Base-by-base conservation (phyloP, 2,329 filamentous ascomycete species). In the Beauveria medogensis region DNA sequence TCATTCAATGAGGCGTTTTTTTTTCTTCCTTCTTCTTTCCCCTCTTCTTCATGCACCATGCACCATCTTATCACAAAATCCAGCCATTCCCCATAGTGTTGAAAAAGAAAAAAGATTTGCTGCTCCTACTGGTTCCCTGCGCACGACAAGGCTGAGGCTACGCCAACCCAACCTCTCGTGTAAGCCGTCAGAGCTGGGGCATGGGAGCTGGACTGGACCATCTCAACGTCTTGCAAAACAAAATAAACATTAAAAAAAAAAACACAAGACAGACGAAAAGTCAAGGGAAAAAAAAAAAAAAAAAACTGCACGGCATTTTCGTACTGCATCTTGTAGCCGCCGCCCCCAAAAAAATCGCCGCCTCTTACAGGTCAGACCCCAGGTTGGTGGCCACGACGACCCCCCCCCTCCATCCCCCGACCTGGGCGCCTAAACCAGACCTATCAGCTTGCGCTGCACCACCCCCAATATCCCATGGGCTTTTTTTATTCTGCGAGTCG, bases 401-500 rank as follows among this genome's bases (percentile, higher is more conserved):
- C 41, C 43, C 7, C 41, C 41, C 22, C 55, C 46, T 28, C 30
- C 55, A 58, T 58, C 46, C 41, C 30, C 44, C 55, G 50, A 58
- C 37, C 47, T n/a, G 24, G 56, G 56, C 56, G 56, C 47, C 47
- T 59, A 59, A 59, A 52, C 53, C 56, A 59, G 56, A 53, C 56
- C 56, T 59, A 59, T 59, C 56, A 59, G 47, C 43, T 26, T 48
- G 24, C 30, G 18, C 47, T 30, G 26, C 55, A 48, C 44, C 55
- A 57, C 55, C 30, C 20, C 34, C 55, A 57, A 43, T 41, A 52
- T 41, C 30, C 34, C 47, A 43, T n/a, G 47, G 30, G 40, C 37
- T n/a, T 24, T 24, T 28, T 51, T 37, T 37, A n/a, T 7, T 8
- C 16, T 22, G 22, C 22, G 12, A 48, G 46, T 18, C 24, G 26